Conservation (phyloP, 2,329 filamentous ascomycete genomes). For the Berkeleyomyces basicola region DNA sequence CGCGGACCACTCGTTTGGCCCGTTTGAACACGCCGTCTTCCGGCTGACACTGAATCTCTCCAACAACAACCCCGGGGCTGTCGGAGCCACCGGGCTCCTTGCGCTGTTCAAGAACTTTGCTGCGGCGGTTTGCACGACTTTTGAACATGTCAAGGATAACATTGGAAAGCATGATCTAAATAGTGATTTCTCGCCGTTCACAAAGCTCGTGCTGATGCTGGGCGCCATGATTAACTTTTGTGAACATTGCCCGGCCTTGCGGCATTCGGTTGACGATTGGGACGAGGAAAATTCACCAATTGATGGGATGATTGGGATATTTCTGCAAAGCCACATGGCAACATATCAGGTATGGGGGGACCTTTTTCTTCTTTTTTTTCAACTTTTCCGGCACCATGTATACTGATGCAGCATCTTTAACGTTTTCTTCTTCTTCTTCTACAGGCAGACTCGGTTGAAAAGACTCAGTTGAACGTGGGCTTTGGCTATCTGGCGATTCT, state of each 20-base stretch:
- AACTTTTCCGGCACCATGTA: not conserved
- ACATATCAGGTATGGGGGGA: slow-evolving; percentile 46
- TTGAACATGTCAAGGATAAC: slow-evolving; percentile 30
- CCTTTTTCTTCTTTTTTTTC: not conserved
- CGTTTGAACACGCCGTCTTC: slow-evolving; percentile 34
- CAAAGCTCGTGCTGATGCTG: slow-evolving; percentile 60
- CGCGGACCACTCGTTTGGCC: slow-evolving; percentile 23
- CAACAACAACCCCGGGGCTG: slow-evolving; percentile 58
- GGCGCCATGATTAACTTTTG: slow-evolving; percentile 78
- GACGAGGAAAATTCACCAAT: slow-evolving; percentile 29
- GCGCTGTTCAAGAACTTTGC: slow-evolving; percentile 34
- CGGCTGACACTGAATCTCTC: slow-evolving; percentile 72
- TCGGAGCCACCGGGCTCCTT: slow-evolving; percentile 49
- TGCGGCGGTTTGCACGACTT: slow-evolving; percentile 33
- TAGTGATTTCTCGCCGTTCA: slow-evolving; percentile 31
- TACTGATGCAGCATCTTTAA: not conserved
- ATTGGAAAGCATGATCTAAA: slow-evolving; percentile 33
- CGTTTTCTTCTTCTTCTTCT: not conserved
- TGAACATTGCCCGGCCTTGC: slow-evolving; percentile 53
- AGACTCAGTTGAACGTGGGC: slow-evolving; percentile 64
- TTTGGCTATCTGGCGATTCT: slow-evolving; percentile 76
- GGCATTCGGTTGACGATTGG: slow-evolving; percentile 23
- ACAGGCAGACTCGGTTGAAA: slow-evolving; percentile 54
- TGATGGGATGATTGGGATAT: slow-evolving; percentile 44
- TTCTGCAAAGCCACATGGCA: slow-evolving; percentile 48